Conservation (phyloP, 163 green algal species). For the Picocystis sp. region DNA sequence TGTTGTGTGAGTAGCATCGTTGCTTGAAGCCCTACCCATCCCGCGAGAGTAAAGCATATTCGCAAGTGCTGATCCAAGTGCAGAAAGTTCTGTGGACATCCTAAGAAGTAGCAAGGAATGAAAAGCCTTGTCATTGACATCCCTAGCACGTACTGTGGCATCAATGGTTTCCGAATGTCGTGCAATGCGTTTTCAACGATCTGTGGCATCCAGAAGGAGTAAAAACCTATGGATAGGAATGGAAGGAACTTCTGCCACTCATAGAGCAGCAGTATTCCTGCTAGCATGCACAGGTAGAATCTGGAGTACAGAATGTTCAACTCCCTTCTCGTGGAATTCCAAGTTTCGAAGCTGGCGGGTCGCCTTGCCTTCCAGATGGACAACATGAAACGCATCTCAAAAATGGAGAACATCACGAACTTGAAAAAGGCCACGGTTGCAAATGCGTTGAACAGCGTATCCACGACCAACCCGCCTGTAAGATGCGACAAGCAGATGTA, state of each 20-base stretch:
- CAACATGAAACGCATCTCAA: conserved; percentile 66
- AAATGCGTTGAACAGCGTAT: conserved; percentile 4
- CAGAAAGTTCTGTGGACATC: conserved; percentile 62
- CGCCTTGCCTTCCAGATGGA: conserved; percentile 50
- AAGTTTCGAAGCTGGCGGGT: conserved; percentile 22
- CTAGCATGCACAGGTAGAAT: conserved; percentile 48
- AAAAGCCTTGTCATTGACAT: conserved; percentile 38
- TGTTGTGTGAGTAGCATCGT: conserved; percentile 44
- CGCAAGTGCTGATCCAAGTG: conserved; percentile 16
- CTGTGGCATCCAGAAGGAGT: conserved; percentile 72
- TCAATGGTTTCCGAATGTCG: conserved; percentile 35
- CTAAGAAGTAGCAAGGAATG: conserved; percentile 61
- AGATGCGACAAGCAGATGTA: conserved; percentile 4
- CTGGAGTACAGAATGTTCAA: conserved; percentile 54
- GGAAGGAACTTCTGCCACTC: conserved; percentile 31
- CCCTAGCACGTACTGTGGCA: conserved; percentile 44
- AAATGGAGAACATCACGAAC: conserved; percentile 59
- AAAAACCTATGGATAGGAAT: conserved; percentile 37
- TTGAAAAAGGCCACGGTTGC: conserved; percentile 32
- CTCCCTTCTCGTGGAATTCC: conserved; percentile 35
- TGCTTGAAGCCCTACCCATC: conserved; percentile 23
- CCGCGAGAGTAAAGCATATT: conserved; percentile 15
- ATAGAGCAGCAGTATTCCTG: conserved; percentile 35
- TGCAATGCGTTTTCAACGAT: conserved; percentile 40
- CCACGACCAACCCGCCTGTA: conserved; percentile 3